Conservation (phyloP, 129 eudicot species). For the Tagetes erecta region DNA sequence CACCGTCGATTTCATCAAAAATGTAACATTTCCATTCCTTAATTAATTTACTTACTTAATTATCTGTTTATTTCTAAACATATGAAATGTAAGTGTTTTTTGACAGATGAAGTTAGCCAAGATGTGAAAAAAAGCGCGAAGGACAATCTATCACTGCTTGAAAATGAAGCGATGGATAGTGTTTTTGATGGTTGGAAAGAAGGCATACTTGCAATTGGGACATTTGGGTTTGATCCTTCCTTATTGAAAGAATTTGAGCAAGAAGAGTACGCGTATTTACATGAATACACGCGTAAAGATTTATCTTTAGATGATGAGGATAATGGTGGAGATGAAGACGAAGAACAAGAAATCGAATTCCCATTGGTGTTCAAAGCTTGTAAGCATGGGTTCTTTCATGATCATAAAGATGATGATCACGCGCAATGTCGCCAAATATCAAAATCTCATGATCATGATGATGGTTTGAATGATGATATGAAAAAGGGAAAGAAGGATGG, state of each 20-base stretch:
- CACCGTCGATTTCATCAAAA: constrained; percentile 60
- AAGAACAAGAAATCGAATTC: constrained; percentile 37
- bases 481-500: constrained; percentile 31
- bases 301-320: constrained; percentile 12
- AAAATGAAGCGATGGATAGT: constrained; percentile 25
- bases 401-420: constrained; percentile 27
- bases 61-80: not conserved
- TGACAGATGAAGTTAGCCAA: constrained; percentile 36
- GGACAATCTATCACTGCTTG: constrained; percentile 41
- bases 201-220: constrained; percentile 69
- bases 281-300: constrained; percentile 16
- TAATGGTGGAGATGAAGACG: constrained; percentile 21
- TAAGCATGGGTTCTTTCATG: constrained; percentile 37
- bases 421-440: not conserved
- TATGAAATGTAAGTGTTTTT: not conserved
- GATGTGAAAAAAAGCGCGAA: constrained; percentile 25
- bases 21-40: constrained; percentile 34
- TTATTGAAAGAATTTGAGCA: constrained; percentile 22
- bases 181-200: constrained; percentile 49
- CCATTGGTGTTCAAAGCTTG: constrained; percentile 45
- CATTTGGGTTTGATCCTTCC: constrained; percentile 58
- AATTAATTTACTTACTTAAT: not conserved
- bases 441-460: constrained; percentile 24
- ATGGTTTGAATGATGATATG: not conserved
- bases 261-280: constrained; percentile 12